Evolutionary conservation across 768 basidiomycete genomes (phyloP), one percentile per base, ranked within the genome.

Genomic region (Suillus spraguei): DNA sequence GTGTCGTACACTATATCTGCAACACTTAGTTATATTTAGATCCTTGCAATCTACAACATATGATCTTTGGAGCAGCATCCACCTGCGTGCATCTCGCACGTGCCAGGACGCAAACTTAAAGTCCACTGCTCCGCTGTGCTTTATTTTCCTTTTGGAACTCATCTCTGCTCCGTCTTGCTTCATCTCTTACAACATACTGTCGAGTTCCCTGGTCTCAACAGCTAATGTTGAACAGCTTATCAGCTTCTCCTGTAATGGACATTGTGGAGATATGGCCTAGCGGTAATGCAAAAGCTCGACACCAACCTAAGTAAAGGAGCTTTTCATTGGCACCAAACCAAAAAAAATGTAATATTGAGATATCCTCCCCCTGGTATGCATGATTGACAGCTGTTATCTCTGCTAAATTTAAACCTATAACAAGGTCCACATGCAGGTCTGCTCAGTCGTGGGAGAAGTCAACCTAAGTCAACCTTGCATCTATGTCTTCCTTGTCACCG

Each of bases 401-500:
- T 58, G 39, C 56, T 58, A 58, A 58, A 28, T 41, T 58, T 28
- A 38, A 58, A 28, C 11, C 17, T 41, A 5, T 41, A 20, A 58
- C 56, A 24, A 39, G 17, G 10, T 41, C 56, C 56, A 58, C 56
- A 58, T 58, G 56, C 28, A 58, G 10, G 39, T 41, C 39, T 41
- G 17, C 56, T 41, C 56, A 42, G 39, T 28, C 55, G 56, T 58
- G 56, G 24, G 42, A 59, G 62, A 22, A 65, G 41, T 20, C 38
- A 28, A 28, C 28, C 28, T n/a, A n/a, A n/a, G 28, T 28, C 28
- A 20, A 32, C 56, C 38, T 32, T 41, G 10, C 17, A 24, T 17
- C 14, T 10, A 50, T 35, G 33, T 63, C 52, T 63, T 35, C 32
- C 62, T 63, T 47, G n/a, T 64, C 32, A 32, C 63, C 46, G 63